Evolutionary conservation across 2,329 filamentous ascomycete species (phyloP).

Genomic region (Phyllosticta citrichinensis): DNA sequence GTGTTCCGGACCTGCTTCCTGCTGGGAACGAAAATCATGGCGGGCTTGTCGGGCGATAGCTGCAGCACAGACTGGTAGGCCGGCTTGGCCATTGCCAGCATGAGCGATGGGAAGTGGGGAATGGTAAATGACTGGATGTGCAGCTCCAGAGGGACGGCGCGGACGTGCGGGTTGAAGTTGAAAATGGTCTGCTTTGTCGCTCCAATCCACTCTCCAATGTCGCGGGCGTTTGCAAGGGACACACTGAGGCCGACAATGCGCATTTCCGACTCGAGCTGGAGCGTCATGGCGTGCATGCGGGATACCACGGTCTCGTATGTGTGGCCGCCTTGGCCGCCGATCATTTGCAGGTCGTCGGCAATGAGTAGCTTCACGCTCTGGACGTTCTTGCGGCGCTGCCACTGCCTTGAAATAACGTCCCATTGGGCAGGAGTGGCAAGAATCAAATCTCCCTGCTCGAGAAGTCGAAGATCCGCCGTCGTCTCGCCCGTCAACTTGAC

Average conservation of each 20-base stretch:
- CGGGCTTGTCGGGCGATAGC: conserved; percentile 78
- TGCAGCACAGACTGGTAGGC: conserved; percentile 82
- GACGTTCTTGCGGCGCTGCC: conserved; percentile 93
- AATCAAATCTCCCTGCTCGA: conserved; percentile 80
- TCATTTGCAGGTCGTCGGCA: conserved; percentile 87
- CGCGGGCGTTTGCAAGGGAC: conserved; percentile 82
- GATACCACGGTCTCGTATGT: conserved; percentile 96
- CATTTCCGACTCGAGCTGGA: conserved; percentile 74
- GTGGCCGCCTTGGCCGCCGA: conserved; percentile 78
- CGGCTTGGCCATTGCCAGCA: conserved; percentile 97
- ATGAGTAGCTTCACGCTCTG: conserved; percentile 86
- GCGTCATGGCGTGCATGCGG: conserved; percentile 90
- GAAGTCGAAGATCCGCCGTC: conserved; percentile 75
- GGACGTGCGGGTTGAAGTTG: conserved; percentile 91
- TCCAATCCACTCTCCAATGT: conserved; percentile 96
- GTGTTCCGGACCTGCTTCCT: conserved; percentile 87
- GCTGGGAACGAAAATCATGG: conserved; percentile 83
- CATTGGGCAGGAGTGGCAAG: conserved; percentile 89
- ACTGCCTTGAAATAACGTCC: conserved; percentile 91
- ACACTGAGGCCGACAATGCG: conserved; percentile 86
- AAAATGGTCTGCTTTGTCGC: conserved; percentile 97
- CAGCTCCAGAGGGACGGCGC: conserved; percentile 81
- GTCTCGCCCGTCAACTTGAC: conserved; percentile 92
- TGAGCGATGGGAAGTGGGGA: conserved; percentile 92
- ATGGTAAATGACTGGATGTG: conserved; percentile 94